A percentile compares a stretch with the other conserved stretches of the same genome.
Conservation (phyloP, 306 rosid species). For the Glycyrrhiza uralensis region DNA sequence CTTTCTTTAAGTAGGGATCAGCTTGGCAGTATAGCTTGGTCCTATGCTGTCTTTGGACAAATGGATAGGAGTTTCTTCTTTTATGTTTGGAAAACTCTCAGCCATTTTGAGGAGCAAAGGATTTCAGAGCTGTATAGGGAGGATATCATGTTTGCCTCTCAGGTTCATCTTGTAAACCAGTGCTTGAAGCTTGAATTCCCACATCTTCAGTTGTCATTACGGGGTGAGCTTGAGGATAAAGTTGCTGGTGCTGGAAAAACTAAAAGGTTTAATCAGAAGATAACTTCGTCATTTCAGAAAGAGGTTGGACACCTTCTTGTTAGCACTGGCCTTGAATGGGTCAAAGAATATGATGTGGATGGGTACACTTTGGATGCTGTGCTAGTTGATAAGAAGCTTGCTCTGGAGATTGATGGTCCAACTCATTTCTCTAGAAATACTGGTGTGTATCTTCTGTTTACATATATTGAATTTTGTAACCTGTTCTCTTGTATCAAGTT, state of each 20-base stretch:
- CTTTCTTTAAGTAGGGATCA: slow-evolving; percentile 68
- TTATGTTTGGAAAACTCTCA: slow-evolving; percentile 57
- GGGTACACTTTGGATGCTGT: slow-evolving; percentile 87
- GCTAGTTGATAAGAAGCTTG: slow-evolving; percentile 68
- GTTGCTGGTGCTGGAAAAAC: slow-evolving; percentile 61
- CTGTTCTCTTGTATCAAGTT: not conserved
- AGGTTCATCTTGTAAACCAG: slow-evolving; percentile 74
- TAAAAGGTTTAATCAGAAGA: slow-evolving; percentile 71
- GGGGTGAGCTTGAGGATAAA: slow-evolving; percentile 60
- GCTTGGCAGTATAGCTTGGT: slow-evolving; percentile 84
- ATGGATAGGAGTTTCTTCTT: slow-evolving; percentile 64
- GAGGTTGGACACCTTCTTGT: slow-evolving; percentile 85
- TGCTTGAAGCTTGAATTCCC: slow-evolving; percentile 87
- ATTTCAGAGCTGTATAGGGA: slow-evolving; percentile 78
- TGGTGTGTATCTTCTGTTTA: slow-evolving; percentile 40
- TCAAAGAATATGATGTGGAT: slow-evolving; percentile 65
- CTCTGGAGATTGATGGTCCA: slow-evolving; percentile 96
- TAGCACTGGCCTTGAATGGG: slow-evolving; percentile 80
- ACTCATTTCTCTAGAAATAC: slow-evolving; percentile 96
- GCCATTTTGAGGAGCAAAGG: slow-evolving; percentile 68
- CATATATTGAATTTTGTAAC: not conserved
- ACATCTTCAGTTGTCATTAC: slow-evolving; percentile 63
- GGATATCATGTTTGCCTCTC: slow-evolving; percentile 90
- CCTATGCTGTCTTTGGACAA: slow-evolving; percentile 84
- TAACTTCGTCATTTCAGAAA: slow-evolving; percentile 75